Evolutionary conservation across 805 yeast genomes (phyloP).

Genomic region (Hanseniaspora thailandica): DNA sequence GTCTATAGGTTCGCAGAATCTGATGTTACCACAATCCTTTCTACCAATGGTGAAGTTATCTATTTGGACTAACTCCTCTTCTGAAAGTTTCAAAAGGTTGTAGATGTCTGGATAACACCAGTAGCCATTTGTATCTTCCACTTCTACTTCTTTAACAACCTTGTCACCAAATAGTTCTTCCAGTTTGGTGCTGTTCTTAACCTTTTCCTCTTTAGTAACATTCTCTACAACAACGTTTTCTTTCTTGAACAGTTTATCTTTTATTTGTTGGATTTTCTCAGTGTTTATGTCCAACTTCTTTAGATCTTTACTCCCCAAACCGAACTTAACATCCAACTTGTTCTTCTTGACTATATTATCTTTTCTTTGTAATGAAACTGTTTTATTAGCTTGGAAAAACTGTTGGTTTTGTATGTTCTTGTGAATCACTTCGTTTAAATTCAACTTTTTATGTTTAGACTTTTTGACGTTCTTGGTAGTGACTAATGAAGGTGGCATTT

Average conservation of each 20-base stretch:
- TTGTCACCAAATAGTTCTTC: conserved; percentile 10
- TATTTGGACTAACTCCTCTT: conserved; percentile 41
- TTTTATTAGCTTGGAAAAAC: neutral
- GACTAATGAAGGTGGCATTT: conserved; percentile 6
- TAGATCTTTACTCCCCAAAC: neutral
- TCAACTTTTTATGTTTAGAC: conserved; percentile 1
- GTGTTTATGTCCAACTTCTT: neutral
- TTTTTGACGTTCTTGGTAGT: neutral
- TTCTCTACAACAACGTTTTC: neutral
- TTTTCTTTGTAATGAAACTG: neutral
- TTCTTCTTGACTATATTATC: neutral
- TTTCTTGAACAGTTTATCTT: neutral
- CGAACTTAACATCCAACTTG: neutral
- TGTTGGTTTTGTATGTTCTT: neutral
- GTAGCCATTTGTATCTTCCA: conserved; percentile 33
- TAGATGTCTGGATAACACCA: conserved; percentile 62
- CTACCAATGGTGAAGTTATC: conserved; percentile 61
- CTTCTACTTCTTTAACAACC: neutral
- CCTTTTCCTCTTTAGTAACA: neutral
- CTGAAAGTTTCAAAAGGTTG: conserved; percentile 35
- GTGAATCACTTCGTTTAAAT: neutral
- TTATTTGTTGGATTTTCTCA: neutral
- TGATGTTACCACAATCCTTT: conserved; percentile 53
- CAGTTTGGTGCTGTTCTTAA: neutral
- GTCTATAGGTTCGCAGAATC: conserved; percentile 59